phyloP scores from a whole-genome alignment of 345 rosid genomes.

The Clarkia xantiana region DNA sequence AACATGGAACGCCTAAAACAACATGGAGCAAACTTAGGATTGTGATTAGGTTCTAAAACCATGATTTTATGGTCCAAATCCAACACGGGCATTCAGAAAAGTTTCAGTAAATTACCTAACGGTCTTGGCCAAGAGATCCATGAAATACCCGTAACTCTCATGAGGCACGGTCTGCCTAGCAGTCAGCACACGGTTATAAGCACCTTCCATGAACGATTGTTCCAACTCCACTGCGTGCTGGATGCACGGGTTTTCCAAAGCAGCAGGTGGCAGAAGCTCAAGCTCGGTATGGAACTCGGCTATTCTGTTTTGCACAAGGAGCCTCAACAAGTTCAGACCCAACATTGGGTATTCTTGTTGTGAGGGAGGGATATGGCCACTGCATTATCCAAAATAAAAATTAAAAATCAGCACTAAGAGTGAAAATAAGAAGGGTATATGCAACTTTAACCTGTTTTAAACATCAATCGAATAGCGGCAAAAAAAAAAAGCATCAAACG shows the following conservation, averaged over 20 bases:
- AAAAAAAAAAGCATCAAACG: too few relatives aligned
- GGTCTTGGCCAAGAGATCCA: conserved; percentile 94
- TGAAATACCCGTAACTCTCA: conserved; percentile 77
- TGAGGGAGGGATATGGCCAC: conserved; percentile 55
- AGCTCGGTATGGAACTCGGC: conserved; percentile 96
- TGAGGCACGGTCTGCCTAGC: conserved; percentile 87
- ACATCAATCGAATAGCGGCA: too few relatives aligned
- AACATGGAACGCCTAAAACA: too few relatives aligned
- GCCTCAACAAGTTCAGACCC: conserved; percentile 92
- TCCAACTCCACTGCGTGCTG: conserved; percentile 97
- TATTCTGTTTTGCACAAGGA: conserved; percentile 84
- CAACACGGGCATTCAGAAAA: not conserved
- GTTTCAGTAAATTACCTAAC: conserved; percentile 44
- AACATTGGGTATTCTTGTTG: conserved; percentile 70
- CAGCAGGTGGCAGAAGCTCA: conserved; percentile 62
- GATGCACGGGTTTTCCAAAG: conserved; percentile 79
- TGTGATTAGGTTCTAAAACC: too few relatives aligned
- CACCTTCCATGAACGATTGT: conserved; percentile 99
- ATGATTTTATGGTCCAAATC: too few relatives aligned
- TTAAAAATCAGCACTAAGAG: not conserved
- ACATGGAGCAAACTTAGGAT: too few relatives aligned
- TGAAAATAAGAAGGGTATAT: not conserved
- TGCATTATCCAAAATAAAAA: conserved; percentile 18
- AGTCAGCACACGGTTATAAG: conserved; percentile 84
- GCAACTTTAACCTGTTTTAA: too few relatives aligned